phyloP scores from a whole-genome alignment of 2,329 filamentous ascomycete species.

The Xylariaceae sp. region DNA sequence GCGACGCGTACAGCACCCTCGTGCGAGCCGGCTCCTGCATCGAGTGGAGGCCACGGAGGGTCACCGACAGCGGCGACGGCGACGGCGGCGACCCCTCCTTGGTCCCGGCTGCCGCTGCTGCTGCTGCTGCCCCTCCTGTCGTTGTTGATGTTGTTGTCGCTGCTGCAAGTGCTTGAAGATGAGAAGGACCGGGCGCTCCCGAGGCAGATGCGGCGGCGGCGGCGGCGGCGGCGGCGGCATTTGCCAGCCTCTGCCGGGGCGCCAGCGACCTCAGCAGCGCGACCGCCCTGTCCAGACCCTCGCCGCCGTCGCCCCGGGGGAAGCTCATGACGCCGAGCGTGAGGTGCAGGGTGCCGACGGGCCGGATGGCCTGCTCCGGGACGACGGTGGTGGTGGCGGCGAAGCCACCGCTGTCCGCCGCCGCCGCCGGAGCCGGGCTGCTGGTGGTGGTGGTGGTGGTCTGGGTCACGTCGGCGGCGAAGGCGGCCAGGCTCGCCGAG shows the following conservation, averaged over 20 bases:
- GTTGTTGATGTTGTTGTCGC: background rate
- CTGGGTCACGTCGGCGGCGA: slow-evolving; percentile 50
- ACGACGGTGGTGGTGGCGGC: slow-evolving; percentile 39
- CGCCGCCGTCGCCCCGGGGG: slow-evolving; percentile 36
- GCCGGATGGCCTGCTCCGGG: slow-evolving; percentile 62
- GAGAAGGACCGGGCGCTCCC: background rate
- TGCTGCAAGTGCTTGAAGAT: background rate
- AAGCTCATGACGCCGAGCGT: slow-evolving; percentile 84
- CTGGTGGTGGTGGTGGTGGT: slow-evolving; percentile 31
- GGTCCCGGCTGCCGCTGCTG: slow-evolving; percentile 6
- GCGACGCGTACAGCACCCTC: slow-evolving; percentile 58
- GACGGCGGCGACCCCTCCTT: slow-evolving; percentile 3
- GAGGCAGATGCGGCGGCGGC: slow-evolving; percentile 3
- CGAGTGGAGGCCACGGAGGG: slow-evolving; percentile 47
- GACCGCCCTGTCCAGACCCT: slow-evolving; percentile 34
- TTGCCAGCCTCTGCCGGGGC: slow-evolving; percentile 32
- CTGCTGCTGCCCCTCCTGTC: slow-evolving; percentile 1
- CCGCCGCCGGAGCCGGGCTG: too few relatives aligned
- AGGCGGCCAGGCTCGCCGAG: slow-evolving; percentile 50
- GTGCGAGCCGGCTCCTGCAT: slow-evolving; percentile 54
- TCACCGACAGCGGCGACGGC: slow-evolving; percentile 31
- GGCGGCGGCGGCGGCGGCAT: slow-evolving; percentile 3
- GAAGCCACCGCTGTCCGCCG: too few relatives aligned
- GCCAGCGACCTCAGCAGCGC: slow-evolving; percentile 31
- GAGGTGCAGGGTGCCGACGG: slow-evolving; percentile 73